Conservation (phyloP, 371 early-diverging fungal genomes). For the Haplosporangium sp. region DNA sequence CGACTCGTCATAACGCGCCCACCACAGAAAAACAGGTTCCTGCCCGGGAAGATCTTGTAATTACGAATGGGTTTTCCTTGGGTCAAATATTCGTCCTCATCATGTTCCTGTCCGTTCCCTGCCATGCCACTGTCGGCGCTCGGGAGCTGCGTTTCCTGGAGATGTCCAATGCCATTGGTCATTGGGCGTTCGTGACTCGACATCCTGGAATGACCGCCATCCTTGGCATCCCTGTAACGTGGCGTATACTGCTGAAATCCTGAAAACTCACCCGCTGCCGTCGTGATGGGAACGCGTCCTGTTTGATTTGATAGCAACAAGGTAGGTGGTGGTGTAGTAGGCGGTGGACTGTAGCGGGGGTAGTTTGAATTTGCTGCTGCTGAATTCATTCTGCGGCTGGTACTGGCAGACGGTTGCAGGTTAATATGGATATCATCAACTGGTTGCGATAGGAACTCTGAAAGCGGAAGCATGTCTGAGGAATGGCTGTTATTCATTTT, state of each 20-base stretch:
- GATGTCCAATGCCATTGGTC: not conserved
- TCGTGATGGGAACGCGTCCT: constrained; percentile 33
- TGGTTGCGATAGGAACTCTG: constrained; percentile 37
- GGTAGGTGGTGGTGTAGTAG: constrained; percentile 22
- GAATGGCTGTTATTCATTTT: not conserved
- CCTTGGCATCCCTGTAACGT: constrained; percentile 13
- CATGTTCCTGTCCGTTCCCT: constrained; percentile 13
- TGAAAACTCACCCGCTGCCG: constrained; percentile 38
- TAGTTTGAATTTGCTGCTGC: not conserved
- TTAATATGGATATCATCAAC: not conserved
- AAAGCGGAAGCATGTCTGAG: constrained; percentile 35
- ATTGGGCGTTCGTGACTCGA: constrained; percentile 8
- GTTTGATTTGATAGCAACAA: constrained; percentile 12
- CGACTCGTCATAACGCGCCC: constrained; percentile 78
- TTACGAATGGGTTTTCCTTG: constrained; percentile 31
- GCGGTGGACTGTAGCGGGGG: constrained; percentile 19
- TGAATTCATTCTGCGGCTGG: not conserved
- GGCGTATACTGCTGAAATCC: constrained; percentile 35
- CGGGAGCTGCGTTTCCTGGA: constrained; percentile 13
- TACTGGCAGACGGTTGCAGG: not conserved
- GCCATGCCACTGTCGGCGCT: constrained; percentile 19
- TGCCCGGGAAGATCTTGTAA: constrained; percentile 55
- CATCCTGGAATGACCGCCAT: constrained; percentile 17
- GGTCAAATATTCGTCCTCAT: constrained; percentile 33
- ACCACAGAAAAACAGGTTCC: constrained; percentile 65